phyloP scores from a whole-genome alignment of 768 basidiomycete genomes.

The Mrakia hoshinonis region DNA sequence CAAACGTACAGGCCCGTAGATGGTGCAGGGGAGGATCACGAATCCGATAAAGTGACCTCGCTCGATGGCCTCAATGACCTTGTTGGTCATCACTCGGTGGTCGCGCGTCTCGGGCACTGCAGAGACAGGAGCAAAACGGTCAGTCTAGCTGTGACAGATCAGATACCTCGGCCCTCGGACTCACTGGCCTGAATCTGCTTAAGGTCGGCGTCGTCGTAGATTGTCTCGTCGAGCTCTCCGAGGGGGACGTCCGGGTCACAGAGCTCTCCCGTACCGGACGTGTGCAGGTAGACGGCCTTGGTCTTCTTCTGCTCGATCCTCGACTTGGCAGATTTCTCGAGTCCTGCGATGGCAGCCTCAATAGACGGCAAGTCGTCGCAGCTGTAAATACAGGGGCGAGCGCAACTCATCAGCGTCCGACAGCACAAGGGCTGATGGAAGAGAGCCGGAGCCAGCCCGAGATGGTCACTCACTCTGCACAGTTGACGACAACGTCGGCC shows the following conservation, averaged over 20 bases:
- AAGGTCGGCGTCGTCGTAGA: constrained; percentile 16
- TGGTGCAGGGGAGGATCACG: constrained; percentile 27
- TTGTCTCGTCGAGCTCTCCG: constrained; percentile 20
- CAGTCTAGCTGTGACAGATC: not conserved
- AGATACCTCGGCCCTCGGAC: not conserved
- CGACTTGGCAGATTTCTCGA: constrained; percentile 3
- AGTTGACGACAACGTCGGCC: constrained; percentile 22
- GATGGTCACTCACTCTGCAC: constrained; percentile 7
- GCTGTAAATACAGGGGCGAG: no score
- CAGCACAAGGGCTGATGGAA: no score
- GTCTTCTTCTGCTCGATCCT: constrained; percentile 3
- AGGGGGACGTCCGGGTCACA: not conserved
- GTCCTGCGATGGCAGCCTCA: constrained; percentile 15
- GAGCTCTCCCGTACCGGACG: constrained; percentile 23
- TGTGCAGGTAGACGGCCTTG: constrained; percentile 27
- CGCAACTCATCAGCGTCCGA: no score
- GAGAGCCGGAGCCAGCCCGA: no score
- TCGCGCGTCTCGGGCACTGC: not conserved
- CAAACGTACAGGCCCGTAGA: constrained; percentile 20
- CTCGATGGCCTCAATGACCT: constrained; percentile 21
- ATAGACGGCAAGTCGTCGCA: constrained; percentile 13
- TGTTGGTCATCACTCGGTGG: constrained; percentile 23
- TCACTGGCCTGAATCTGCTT: constrained; percentile 7
- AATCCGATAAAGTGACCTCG: constrained; percentile 27
- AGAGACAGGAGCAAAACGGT: not conserved